Base-by-base conservation (phyloP, 2,329 filamentous ascomycete genomes). In the Hymenoscyphus scutula region DNA sequence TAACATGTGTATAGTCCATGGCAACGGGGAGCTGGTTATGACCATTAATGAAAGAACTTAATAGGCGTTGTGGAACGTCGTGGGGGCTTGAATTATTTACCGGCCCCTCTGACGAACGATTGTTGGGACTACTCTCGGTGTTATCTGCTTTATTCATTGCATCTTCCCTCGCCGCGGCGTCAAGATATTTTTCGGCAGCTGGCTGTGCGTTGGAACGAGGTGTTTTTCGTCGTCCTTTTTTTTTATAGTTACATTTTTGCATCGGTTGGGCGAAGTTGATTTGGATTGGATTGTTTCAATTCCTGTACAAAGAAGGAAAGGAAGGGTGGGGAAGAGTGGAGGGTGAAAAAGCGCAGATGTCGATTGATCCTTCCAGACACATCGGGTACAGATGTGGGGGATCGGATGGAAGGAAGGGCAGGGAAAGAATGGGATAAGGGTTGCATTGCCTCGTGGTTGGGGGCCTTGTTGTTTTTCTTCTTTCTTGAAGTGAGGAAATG, bases 1-100 rank as follows among this genome's bases (percentile, higher is more conserved):
- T 73, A 67, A 75, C 67, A 27, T 63, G 6, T 54, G 51, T 58
- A 23, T 67, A 84, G 81, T 74, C 81, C 81, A 65, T 84, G 82
- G 82, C 81, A 84, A 75, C 80, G 81, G 68, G 82, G 82, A 69
- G 82, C 82, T 60, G 82, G 82, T 65, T 84, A 84, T 71, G 82
- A 84, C 55, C 76, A 79, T 72, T 80, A 78, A 73, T 73, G 70
- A 73, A 61, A 54, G 60, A 63, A 63, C 62, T 68, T 69, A 65
- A 68, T 68, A 58, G 69, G 71, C 68, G 69, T 71, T 72, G 56
- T 68, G 62, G 67, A 61, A n/a, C 62, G 55, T 61, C 58, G 59
- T n/a, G 41, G 10, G 32, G n/a, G n/a, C n/a, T n/a, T n/a, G n/a
- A n/a, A 13, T 2, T 25, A 53, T 27, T 27, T 53, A 54, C n/a